Percentiles rank a stretch among this genome's conserved stretches.
Evolutionary conservation across 164 flowering plant genomes (phyloP).

Genomic region (Liriodendron chinense): DNA sequence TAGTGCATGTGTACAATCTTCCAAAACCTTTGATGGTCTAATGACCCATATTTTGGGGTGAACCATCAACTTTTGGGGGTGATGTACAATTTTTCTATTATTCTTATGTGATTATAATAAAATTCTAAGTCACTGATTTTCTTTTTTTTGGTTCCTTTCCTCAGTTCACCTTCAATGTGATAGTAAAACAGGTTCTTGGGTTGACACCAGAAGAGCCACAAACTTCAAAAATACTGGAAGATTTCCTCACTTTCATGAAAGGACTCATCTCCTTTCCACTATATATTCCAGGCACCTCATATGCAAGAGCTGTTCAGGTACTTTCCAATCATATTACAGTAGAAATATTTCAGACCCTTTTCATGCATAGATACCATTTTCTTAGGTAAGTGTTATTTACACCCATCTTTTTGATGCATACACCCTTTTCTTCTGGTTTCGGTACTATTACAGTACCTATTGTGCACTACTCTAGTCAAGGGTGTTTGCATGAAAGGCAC

Average conservation of each 20-base stretch:
- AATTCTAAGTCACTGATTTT: background rate
- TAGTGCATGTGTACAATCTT: too few relatives aligned
- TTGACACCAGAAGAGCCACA: conserved; percentile 59
- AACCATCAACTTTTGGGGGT: background rate
- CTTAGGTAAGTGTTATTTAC: too few relatives aligned
- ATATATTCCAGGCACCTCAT: conserved; percentile 52
- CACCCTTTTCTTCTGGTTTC: too few relatives aligned
- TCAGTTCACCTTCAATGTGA: conserved; percentile 64
- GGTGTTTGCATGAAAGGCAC: too few relatives aligned
- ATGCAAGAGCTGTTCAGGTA: conserved; percentile 74
- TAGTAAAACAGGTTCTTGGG: conserved; percentile 55
- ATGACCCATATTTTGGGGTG: background rate
- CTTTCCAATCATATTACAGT: background rate
- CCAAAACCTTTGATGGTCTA: background rate
- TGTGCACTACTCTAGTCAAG: too few relatives aligned
- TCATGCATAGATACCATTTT: too few relatives aligned
- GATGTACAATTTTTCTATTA: background rate
- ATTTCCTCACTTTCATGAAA: conserved; percentile 63
- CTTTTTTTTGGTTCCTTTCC: background rate
- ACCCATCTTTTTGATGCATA: too few relatives aligned
- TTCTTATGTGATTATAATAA: background rate
- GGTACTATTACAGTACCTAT: too few relatives aligned
- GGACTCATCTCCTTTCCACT: conserved; percentile 70
- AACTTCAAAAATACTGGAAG: conserved; percentile 44
- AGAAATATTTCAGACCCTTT: too few relatives aligned